Evolutionary conservation across 2,329 filamentous ascomycete species (phyloP).

Genomic region (Sclerotinia sclerotiorum): DNA sequence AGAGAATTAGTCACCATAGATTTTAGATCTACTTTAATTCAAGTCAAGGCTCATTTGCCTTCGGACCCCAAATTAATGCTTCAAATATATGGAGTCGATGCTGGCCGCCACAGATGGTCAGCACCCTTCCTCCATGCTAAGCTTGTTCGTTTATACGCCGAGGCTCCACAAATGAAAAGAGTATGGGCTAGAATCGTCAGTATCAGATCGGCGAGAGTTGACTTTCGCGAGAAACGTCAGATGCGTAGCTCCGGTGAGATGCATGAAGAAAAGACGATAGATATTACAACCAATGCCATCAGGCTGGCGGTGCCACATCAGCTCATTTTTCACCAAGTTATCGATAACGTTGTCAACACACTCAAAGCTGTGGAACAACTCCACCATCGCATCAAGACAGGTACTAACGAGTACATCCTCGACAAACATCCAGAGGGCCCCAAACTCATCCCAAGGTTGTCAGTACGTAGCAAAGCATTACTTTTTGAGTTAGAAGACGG

Average conservation of each 20-base stretch:
- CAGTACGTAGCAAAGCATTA: conserved; percentile 75
- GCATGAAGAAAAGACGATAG: conserved; percentile 76
- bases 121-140: conserved; percentile 76
- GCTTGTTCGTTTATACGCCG: conserved; percentile 80
- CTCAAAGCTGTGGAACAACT: conserved; percentile 85
- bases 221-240: conserved; percentile 73
- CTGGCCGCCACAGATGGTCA: conserved; percentile 83
- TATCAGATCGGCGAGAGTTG: conserved; percentile 76
- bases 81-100: conserved; percentile 79
- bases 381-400: conserved; percentile 88
- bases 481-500: conserved; percentile 94
- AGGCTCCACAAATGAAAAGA: conserved; percentile 76
- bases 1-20: conserved; percentile 78
- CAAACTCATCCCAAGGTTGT: conserved; percentile 83
- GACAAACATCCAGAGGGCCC: conserved; percentile 82
- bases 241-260: conserved; percentile 60
- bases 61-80: conserved; percentile 89
- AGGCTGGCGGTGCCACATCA: conserved; percentile 88
- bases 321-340: conserved; percentile 81
- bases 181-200: conserved; percentile 87
- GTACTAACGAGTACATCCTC: conserved; percentile 83
- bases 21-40: conserved; percentile 75
- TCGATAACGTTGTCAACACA: conserved; percentile 90
- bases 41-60: conserved; percentile 86
- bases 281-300: conserved; percentile 81